Base-by-base conservation (phyloP, 306 rosid species). In the Prinsepia uniflora region DNA sequence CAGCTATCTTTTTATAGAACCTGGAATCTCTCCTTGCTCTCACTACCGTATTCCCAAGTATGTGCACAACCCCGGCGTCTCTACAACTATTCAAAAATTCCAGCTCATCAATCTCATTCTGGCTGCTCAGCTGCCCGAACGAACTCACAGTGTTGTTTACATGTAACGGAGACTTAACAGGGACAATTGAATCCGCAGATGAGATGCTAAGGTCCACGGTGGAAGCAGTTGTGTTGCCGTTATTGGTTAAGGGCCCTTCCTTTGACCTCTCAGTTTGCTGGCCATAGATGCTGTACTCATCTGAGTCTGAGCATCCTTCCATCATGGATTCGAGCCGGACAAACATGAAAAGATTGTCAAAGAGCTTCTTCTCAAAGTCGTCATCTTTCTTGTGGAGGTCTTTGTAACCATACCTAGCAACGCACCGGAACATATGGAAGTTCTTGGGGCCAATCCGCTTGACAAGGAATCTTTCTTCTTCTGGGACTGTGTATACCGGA, bases 291-390 rank as follows among this genome's bases (percentile, higher is more conserved):
- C 97, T 89, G 79, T 88, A 95, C 65, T 86, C 91, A 22, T 91
- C 99, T 4, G 99, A 95, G 75, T 95, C 99, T 0, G 99, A 89
- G 59, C 90, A 89, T 6, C 99, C 99, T 79, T 95, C 99, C 99
- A 95, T 95, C 97, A 95, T 86, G 64, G 96, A 80, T 72, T 95
- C 99, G 0, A 89, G 88, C 78, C 90, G 80, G 36, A 89, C 91
- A 77, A 87, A 95, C 72, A 74, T 68, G 71, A 85, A 84, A 24
- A 95, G 94, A 72, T 56, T 89, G 39, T 89, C 91, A 4, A 95
- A 91, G 50, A 95, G 91, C 71, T 91, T 95, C 36, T 86, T 91
- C 92, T 95, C 99, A 50, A 95, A 95, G 72, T 88, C 81, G 0
- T 86, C 92, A 19, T 95, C 99, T 68, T 95, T 95, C 79, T 85